Evolutionary conservation across 2,329 filamentous ascomycete species (phyloP).

Genomic region (Cladophialophora yegresii): DNA sequence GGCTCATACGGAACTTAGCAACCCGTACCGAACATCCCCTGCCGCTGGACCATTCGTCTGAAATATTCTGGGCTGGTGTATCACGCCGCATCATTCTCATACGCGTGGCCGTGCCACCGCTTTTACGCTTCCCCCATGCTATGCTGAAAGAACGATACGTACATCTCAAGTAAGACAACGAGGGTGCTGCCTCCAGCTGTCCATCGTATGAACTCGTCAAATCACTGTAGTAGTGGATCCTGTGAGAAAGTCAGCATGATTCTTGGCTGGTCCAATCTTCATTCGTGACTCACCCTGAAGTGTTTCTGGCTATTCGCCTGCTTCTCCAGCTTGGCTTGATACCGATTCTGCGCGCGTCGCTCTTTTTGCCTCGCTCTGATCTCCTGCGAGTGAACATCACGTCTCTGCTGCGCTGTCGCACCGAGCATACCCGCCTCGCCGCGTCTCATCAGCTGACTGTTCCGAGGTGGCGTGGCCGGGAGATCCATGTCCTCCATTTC

Average conservation of each 20-base stretch:
- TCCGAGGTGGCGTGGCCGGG: constrained; percentile 31
- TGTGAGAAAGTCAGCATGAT: constrained; percentile 22
- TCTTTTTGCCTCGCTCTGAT: constrained; percentile 68
- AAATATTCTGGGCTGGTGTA: neutral
- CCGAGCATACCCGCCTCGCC: constrained; percentile 79
- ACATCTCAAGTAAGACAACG: neutral
- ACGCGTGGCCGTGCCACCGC: neutral
- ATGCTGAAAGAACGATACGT: constrained; percentile 13
- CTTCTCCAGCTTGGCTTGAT: constrained; percentile 71
- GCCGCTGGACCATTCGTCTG: neutral
- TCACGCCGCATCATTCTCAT: neutral
- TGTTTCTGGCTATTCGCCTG: constrained; percentile 76
- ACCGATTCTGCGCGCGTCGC: constrained; percentile 62
- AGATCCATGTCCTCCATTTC: constrained; percentile 47
- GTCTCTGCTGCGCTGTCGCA: constrained; percentile 73
- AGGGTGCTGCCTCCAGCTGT: neutral
- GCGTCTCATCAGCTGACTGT: constrained; percentile 58
- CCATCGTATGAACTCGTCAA: neutral
- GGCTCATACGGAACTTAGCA: neutral
- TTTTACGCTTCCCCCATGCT: constrained; percentile 8
- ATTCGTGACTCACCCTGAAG: constrained; percentile 57
- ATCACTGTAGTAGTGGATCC: constrained; percentile 36
- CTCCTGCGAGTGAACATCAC: constrained; percentile 65
- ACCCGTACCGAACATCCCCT: neutral
- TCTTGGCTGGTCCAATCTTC: neutral